Evolutionary conservation across 805 yeast genomes (phyloP).

Genomic region (Spathaspora hagerdaliae): DNA sequence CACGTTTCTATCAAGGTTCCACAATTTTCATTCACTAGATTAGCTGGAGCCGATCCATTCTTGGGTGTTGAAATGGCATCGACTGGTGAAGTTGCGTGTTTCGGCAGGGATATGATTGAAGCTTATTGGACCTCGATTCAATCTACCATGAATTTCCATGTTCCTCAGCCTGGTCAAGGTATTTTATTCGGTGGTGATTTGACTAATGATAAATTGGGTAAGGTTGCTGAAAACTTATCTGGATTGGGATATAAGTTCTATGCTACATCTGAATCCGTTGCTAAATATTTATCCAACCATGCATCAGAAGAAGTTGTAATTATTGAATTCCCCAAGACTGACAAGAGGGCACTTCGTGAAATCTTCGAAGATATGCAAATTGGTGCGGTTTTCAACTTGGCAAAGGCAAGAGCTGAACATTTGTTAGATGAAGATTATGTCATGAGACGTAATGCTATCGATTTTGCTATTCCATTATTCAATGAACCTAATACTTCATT

Average conservation of each 20-base stretch:
- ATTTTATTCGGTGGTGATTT: conserved; percentile 93
- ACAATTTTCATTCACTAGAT: conserved; percentile 95
- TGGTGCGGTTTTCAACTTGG: conserved; percentile 87
- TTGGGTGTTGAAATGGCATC: conserved; percentile 99
- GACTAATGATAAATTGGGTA: conserved; percentile 62
- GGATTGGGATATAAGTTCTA: conserved; percentile 78
- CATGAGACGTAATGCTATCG: conserved; percentile 99
- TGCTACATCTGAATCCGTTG: conserved; percentile 71
- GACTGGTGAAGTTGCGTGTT: conserved; percentile 98
- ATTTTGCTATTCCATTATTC: conserved; percentile 92
- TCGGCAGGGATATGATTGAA: conserved; percentile 79
- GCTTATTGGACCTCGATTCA: conserved; percentile 98
- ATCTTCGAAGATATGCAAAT: conserved; percentile 85
- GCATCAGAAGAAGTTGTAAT: conserved; percentile 50
- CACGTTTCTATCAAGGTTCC: conserved; percentile 85
- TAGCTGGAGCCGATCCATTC: conserved; percentile 99
- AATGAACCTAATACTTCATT: conserved; percentile 94
- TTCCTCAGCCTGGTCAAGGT: conserved; percentile 89
- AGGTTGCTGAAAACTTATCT: conserved; percentile 66
- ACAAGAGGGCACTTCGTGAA: conserved; percentile 90
- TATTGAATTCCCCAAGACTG: conserved; percentile 88
- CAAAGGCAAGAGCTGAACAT: conserved; percentile 82
- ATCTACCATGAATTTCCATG: conserved; percentile 93
- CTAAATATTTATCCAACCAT: conserved; percentile 57
- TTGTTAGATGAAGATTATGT: conserved; percentile 87